Evolutionary conservation across 805 yeast species (phyloP).

Genomic region (Metschnikowia lunata): DNA sequence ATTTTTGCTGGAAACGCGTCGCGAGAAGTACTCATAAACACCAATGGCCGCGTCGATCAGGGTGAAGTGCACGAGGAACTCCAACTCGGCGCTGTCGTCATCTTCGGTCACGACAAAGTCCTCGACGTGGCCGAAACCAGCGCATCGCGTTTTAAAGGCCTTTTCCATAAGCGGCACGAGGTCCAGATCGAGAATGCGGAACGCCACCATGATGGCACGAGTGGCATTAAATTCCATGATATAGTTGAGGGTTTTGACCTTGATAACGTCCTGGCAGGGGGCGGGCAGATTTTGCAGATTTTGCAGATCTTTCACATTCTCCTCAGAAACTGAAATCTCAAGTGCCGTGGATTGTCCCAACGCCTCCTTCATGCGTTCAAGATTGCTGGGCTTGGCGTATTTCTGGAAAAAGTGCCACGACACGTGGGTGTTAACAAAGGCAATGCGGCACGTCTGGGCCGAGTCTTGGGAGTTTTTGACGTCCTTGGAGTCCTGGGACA

Average conservation of each 20-base stretch:
- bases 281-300: slow-evolving; percentile 14
- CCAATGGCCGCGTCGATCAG: slow-evolving; percentile 45
- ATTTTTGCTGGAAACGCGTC: slow-evolving; percentile 20
- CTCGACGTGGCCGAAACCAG: slow-evolving; percentile 41
- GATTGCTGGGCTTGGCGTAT: slow-evolving; percentile 26
- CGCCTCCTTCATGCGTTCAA: slow-evolving; percentile 21
- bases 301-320: neutral
- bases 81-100: slow-evolving; percentile 10
- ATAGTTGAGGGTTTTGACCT: slow-evolving; percentile 38
- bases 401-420: slow-evolving; percentile 31
- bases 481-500: neutral
- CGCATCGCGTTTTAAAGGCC: slow-evolving; percentile 28
- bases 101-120: slow-evolving; percentile 21
- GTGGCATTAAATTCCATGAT: slow-evolving; percentile 38
- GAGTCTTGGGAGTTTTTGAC: slow-evolving; percentile 5
- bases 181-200: slow-evolving; percentile 10
- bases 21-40: slow-evolving; percentile 32
- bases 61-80: slow-evolving; percentile 34
- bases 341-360: slow-evolving; percentile 26
- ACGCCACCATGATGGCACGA: slow-evolving; percentile 24
- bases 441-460: slow-evolving; percentile 30
- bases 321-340: slow-evolving; percentile 25
- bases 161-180: slow-evolving; percentile 16
- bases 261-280: slow-evolving; percentile 18
- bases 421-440: slow-evolving; percentile 34